phyloP scores from a whole-genome alignment of 306 rosid genomes.

The Prinsepia uniflora region DNA sequence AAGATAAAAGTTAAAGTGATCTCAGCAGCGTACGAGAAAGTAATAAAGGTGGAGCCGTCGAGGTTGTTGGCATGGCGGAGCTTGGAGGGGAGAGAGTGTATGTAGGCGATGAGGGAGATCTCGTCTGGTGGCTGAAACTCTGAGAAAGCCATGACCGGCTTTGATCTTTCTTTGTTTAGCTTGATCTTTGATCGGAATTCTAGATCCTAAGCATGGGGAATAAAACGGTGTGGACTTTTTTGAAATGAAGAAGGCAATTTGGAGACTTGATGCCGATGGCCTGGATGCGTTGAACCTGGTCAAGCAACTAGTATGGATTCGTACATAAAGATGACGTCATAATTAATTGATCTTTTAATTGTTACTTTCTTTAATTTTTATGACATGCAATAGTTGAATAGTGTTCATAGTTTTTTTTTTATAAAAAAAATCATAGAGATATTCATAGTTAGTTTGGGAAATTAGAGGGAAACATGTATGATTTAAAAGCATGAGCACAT shows the following conservation, averaged over 20 bases:
- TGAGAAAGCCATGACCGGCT: neutral
- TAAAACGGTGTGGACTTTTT: neutral
- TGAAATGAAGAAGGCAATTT: neutral
- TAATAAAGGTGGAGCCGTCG: neutral
- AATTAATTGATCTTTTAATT: no score
- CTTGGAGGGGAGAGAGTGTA: neutral
- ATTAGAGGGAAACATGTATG: no score
- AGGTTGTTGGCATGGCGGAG: neutral
- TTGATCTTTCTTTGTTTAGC: neutral
- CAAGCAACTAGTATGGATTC: neutral
- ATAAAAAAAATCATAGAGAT: no score
- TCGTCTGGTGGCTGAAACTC: neutral
- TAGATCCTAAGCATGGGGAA: neutral
- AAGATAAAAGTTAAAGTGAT: no score
- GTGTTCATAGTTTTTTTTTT: no score
- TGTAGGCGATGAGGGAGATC: neutral
- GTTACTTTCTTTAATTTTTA: no score
- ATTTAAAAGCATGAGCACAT: no score
- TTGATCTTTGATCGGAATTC: no score
- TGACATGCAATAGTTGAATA: no score
- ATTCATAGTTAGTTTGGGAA: no score
- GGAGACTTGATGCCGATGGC: neutral
- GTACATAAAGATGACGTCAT: neutral
- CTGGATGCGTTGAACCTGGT: neutral
- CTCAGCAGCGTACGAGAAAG: no score